Evolutionary conservation across 169 alveolate species (phyloP).

Genomic region (Babesia bigemina): DNA sequence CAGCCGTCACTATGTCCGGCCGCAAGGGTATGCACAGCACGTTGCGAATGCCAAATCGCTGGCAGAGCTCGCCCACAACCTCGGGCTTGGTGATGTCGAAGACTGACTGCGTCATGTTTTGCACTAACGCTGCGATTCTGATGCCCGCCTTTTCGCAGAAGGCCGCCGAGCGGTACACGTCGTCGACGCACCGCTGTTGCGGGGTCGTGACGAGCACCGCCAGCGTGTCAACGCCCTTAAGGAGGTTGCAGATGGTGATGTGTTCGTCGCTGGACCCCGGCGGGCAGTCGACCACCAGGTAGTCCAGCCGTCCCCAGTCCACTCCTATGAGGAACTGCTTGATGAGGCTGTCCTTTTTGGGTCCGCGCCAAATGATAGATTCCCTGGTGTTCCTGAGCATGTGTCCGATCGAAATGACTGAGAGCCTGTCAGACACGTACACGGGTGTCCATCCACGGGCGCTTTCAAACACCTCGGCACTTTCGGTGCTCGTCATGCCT

Average conservation of each 20-base stretch:
- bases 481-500: conserved; percentile 90
- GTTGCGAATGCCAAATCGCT: conserved; percentile 24
- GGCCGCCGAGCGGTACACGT: conserved; percentile 66
- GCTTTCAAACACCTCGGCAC: conserved; percentile 92
- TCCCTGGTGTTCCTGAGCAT: conserved; percentile 91
- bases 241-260: conserved; percentile 89
- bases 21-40: conserved; percentile 32
- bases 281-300: conserved; percentile 96
- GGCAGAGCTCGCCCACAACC: conserved; percentile 41
- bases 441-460: conserved; percentile 98
- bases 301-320: conserved; percentile 96
- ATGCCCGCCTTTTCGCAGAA: conserved; percentile 85
- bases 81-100: conserved; percentile 43
- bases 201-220: conserved; percentile 89
- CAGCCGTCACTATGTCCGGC: conserved; percentile 49
- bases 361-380: conserved; percentile 99
- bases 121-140: conserved; percentile 93
- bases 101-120: conserved; percentile 92
- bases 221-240: conserved; percentile 66
- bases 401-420: conserved; percentile 97
- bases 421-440: conserved; percentile 90
- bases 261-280: conserved; percentile 99
- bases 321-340: conserved; percentile 96
- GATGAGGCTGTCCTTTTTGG: conserved; percentile 93
- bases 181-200: conserved; percentile 69